Percentiles rank a stretch among this genome's conserved stretches.
These are phyloP conservation scores for Ceriops zippeliana DNA, from an alignment of 345 rosid species.

Conservation along the genomic window DNA sequence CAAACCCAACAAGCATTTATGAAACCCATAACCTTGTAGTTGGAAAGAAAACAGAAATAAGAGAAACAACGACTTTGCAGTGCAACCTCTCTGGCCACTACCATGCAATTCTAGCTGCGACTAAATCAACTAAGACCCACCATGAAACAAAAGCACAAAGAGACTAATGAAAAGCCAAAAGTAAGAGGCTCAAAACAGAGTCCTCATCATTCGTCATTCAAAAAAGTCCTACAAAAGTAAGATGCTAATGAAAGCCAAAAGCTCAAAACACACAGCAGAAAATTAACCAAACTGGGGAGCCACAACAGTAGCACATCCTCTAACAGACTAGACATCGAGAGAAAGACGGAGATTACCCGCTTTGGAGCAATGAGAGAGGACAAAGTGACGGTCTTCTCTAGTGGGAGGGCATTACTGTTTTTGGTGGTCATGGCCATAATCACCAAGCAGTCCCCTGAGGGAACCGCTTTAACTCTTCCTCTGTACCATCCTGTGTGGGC, in stretches of 20 bases:
- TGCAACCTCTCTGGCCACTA: neutral
- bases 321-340: neutral
- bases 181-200: too few relatives aligned
- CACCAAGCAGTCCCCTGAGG: slow-evolving; percentile 86
- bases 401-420: slow-evolving; percentile 65
- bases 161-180: too few relatives aligned
- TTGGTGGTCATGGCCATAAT: slow-evolving; percentile 52
- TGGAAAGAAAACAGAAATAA: neutral
- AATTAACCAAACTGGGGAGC: neutral
- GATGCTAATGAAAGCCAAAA: neutral
- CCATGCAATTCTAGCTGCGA: neutral
- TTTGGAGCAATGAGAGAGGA: slow-evolving; percentile 82
- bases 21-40: neutral
- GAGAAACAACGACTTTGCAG: too few relatives aligned
- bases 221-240: too few relatives aligned
- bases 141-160: too few relatives aligned
- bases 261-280: neutral
- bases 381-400: slow-evolving; percentile 75
- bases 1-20: neutral
- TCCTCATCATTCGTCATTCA: too few relatives aligned
- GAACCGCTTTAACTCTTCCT: slow-evolving; percentile 82
- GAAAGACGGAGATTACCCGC: slow-evolving; percentile 38
- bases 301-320: neutral
- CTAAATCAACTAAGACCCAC: too few relatives aligned
- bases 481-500: slow-evolving; percentile 43